A percentile compares a stretch with the other conserved stretches of the same genome.
Conservation (phyloP, 768 basidiomycete genomes). For the Boletellus sp. region DNA sequence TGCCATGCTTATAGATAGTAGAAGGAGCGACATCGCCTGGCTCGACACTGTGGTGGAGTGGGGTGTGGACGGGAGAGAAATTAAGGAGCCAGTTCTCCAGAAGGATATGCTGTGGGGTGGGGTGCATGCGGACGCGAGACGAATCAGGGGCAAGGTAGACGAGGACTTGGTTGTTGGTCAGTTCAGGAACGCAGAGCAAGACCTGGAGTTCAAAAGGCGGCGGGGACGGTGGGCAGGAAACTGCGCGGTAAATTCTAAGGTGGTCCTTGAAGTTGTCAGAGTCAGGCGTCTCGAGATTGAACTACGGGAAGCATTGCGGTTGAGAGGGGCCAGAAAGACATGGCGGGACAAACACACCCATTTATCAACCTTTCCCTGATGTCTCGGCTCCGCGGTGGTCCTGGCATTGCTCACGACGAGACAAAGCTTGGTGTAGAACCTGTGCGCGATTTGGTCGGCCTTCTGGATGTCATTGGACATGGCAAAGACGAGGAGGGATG, state of each 20-base stretch:
- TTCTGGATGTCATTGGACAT: conserved; percentile 57
- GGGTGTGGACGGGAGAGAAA: conserved; percentile 34
- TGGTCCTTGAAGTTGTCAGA: conserved; percentile 63
- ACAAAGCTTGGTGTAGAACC: conserved; percentile 79
- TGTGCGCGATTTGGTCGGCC: conserved; percentile 84
- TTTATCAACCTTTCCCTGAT: conserved; percentile 62
- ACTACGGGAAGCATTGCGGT: conserved; percentile 43
- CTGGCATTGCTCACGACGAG: conserved; percentile 72
- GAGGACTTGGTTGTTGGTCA: conserved; percentile 66
- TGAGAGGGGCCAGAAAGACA: not conserved
- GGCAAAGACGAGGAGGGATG: conserved; percentile 24
- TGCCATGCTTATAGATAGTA: conserved; percentile 82
- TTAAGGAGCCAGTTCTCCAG: conserved; percentile 68
- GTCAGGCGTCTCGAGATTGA: conserved; percentile 79
- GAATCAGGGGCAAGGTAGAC: conserved; percentile 59
- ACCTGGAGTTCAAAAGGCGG: conserved; percentile 67
- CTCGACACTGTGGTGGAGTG: conserved; percentile 21
- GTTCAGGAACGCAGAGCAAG: conserved; percentile 64
- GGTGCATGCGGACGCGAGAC: conserved; percentile 62
- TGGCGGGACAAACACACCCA: conserved; percentile 54
- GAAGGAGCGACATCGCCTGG: conserved; percentile 57
- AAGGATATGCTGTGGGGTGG: conserved; percentile 63
- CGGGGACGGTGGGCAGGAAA: conserved; percentile 32
- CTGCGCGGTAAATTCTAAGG: conserved; percentile 54
- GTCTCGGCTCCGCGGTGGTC: conserved; percentile 47